Evolutionary conservation across 768 basidiomycete species (phyloP).

Genomic region (Cubamyces lactineus): DNA sequence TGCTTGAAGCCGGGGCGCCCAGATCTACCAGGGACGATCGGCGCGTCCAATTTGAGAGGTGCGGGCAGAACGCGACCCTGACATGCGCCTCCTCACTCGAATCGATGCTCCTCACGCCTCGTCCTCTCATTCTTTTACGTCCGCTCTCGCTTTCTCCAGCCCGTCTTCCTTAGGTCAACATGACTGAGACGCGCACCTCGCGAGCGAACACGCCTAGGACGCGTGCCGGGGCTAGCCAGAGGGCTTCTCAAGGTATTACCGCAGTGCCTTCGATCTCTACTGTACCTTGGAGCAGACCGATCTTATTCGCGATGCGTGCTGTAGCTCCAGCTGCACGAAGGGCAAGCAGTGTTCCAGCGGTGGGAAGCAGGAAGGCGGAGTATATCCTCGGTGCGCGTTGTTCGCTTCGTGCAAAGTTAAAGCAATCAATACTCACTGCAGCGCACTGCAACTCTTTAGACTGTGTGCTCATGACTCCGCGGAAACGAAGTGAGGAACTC

Average conservation of each 20-base stretch:
- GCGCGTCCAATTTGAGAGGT: constrained; percentile 11
- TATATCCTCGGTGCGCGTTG: constrained; percentile 19
- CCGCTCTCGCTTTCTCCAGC: neutral
- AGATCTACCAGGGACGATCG: constrained; percentile 12
- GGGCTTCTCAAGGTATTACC: constrained; percentile 11
- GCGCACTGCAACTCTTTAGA: neutral
- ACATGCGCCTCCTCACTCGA: neutral
- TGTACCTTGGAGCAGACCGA: neutral
- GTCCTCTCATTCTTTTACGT: constrained; percentile 3
- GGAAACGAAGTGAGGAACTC: constrained; percentile 16
- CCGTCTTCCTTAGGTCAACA: neutral
- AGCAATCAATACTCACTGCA: neutral
- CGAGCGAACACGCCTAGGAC: constrained; percentile 17
- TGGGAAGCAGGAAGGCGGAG: constrained; percentile 7
- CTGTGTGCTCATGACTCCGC: constrained; percentile 19
- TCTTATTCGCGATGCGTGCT: neutral
- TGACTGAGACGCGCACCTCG: constrained; percentile 12
- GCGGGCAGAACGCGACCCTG: constrained; percentile 17
- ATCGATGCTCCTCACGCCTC: constrained; percentile 11
- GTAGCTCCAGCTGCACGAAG: constrained; percentile 5
- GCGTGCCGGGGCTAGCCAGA: constrained; percentile 4
- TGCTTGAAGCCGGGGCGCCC: constrained; percentile 10
- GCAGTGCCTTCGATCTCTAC: neutral
- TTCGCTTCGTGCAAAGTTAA: too few species aligned
- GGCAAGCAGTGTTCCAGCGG: constrained; percentile 23